phyloP scores from a whole-genome alignment of 108 stramenopile genomes.

The Aurantiochytrium sp. region DNA sequence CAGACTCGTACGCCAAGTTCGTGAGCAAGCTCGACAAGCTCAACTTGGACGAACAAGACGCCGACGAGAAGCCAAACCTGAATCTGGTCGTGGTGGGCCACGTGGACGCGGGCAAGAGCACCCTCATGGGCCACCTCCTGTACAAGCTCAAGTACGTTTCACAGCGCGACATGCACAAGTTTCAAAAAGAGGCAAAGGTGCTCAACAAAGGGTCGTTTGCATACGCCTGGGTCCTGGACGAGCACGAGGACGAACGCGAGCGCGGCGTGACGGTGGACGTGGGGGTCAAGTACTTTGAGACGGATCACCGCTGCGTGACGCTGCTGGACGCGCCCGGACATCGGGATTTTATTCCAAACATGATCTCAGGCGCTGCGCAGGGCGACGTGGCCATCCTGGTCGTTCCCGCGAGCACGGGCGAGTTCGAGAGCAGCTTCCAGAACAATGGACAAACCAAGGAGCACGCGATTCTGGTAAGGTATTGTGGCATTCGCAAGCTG shows the following conservation, averaged over 20 bases:
- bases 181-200: conserved; percentile 54
- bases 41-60: conserved; percentile 27
- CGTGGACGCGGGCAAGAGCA: conserved; percentile 89
- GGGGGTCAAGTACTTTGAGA: conserved; percentile 41
- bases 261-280: conserved; percentile 74
- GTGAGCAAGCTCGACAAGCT: conserved; percentile 55
- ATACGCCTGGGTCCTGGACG: conserved; percentile 71
- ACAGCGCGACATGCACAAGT: conserved; percentile 59
- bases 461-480: conserved; percentile 69
- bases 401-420: conserved; percentile 69
- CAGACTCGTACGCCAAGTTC: not conserved
- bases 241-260: conserved; percentile 62
- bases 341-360: conserved; percentile 72
- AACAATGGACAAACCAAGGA: conserved; percentile 71
- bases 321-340: conserved; percentile 65
- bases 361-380: conserved; percentile 55
- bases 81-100: conserved; percentile 21
- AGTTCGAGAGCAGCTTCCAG: conserved; percentile 72
- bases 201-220: conserved; percentile 71
- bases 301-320: conserved; percentile 41
- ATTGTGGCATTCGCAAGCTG: conserved; percentile 70
- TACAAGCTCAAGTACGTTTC: conserved; percentile 56
- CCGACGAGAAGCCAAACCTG: not conserved
- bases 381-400: conserved; percentile 75
- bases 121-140: conserved; percentile 77